These are phyloP conservation scores for Mallotus japonicus DNA, from an alignment of 441 rosid genomes.

Conservation along the genomic window DNA sequence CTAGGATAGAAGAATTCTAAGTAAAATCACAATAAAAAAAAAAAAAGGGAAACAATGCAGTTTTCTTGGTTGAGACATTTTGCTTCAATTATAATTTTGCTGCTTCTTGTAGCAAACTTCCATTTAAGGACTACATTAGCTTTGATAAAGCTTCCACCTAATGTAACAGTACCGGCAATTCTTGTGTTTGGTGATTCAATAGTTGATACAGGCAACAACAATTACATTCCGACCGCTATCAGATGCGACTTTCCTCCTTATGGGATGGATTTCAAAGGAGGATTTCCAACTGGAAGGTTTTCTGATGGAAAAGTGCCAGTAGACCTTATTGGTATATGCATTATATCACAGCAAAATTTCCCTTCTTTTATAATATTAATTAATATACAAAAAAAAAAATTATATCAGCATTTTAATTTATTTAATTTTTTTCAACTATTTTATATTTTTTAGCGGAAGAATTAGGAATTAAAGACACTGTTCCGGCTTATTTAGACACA, in stretches of 20 bases:
- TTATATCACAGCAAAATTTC: too few species aligned
- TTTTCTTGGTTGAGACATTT: not conserved
- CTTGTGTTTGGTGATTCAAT: constrained; percentile 15
- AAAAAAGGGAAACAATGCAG: not conserved
- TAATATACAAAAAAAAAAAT: too few species aligned
- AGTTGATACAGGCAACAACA: constrained; percentile 15
- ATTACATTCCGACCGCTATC: constrained; percentile 32
- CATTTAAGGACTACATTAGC: not conserved
- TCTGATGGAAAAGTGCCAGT: constrained; percentile 63
- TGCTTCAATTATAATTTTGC: not conserved
- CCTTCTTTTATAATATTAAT: too few species aligned
- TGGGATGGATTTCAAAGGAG: constrained; percentile 54
- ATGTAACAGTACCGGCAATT: not conserved
- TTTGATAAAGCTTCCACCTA: not conserved
- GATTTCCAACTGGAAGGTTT: constrained; percentile 59
- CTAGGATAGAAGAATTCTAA: too few species aligned
- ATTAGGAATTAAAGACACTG: constrained; percentile 48
- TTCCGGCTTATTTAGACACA: constrained; percentile 76
- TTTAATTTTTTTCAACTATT: too few species aligned
- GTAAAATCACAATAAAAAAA: too few species aligned
- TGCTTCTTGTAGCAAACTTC: not conserved
- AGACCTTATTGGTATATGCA: constrained; percentile 44
- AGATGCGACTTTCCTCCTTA: constrained; percentile 60
- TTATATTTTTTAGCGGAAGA: constrained; percentile 44
- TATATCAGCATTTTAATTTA: too few species aligned